phyloP scores from a whole-genome alignment of 176 grass and related monocot species.

The Melocanna baccifera region DNA sequence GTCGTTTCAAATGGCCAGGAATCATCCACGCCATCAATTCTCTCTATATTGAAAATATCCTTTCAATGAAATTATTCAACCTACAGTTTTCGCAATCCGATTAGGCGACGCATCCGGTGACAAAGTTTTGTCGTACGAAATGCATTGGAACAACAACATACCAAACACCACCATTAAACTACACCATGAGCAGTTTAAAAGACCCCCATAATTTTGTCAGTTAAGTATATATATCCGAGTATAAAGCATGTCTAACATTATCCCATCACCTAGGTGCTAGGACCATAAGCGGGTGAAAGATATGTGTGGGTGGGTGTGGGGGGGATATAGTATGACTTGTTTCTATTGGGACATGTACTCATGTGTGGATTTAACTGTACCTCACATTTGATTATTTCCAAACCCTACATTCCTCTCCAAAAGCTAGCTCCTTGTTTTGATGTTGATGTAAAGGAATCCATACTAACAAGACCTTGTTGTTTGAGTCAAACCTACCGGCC shows the following conservation, averaged over 20 bases:
- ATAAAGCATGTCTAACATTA: conserved; percentile 38
- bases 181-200: conserved; percentile 39
- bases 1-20: conserved; percentile 45
- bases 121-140: conserved; percentile 47
- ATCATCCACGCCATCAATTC: conserved; percentile 32
- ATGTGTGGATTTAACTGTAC: conserved; percentile 25
- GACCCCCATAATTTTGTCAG: background rate
- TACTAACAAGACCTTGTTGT: conserved; percentile 35
- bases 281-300: background rate
- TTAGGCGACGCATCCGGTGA: conserved; percentile 36
- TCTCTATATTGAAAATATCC: background rate
- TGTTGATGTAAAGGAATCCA: conserved; percentile 52
- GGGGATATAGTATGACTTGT: conserved; percentile 22
- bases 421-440: conserved; percentile 35
- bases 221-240: background rate
- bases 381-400: conserved; percentile 31
- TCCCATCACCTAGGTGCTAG: conserved; percentile 24
- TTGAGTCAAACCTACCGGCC: conserved; percentile 66
- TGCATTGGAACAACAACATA: conserved; percentile 36
- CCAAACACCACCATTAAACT: conserved; percentile 27
- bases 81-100: conserved; percentile 56
- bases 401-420: conserved; percentile 33
- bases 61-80: conserved; percentile 24
- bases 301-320: conserved; percentile 3
- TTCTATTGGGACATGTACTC: conserved; percentile 30